Percentiles rank a stretch among this genome's conserved stretches.
These are phyloP conservation scores for Tylopilus vinaceipallidus DNA, from an alignment of 768 basidiomycete species.

Conservation along the genomic window DNA sequence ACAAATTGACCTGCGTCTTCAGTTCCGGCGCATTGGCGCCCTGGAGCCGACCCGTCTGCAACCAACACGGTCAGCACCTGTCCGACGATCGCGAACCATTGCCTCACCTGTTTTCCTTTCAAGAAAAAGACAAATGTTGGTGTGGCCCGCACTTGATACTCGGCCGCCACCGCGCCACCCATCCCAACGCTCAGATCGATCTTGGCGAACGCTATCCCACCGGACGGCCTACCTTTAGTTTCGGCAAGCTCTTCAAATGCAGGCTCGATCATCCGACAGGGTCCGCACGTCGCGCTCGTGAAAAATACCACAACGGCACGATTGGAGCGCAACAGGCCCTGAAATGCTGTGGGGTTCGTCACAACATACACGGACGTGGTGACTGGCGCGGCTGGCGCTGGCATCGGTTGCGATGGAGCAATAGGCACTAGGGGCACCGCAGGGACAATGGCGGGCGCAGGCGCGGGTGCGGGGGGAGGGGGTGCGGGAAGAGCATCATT, in stretches of 20 bases:
- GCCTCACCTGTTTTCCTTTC: slow-evolving; percentile 65
- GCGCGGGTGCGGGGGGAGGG: slow-evolving; percentile 2
- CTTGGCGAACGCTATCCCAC: slow-evolving; percentile 74
- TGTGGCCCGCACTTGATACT: slow-evolving; percentile 70
- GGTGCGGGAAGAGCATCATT: background rate
- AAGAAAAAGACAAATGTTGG: slow-evolving; percentile 91
- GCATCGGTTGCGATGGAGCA: slow-evolving; percentile 23
- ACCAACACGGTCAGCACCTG: background rate
- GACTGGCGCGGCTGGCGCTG: slow-evolving; percentile 44
- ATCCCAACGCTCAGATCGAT: slow-evolving; percentile 76
- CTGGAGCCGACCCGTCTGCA: slow-evolving; percentile 65
- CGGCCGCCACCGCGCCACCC: slow-evolving; percentile 55
- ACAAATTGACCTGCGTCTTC: slow-evolving; percentile 66
- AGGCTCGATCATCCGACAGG: slow-evolving; percentile 83
- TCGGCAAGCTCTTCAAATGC: slow-evolving; percentile 76
- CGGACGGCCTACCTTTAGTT: slow-evolving; percentile 47
- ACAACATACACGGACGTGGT: slow-evolving; percentile 65
- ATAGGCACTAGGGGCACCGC: slow-evolving; percentile 12
- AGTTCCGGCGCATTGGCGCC: slow-evolving; percentile 72
- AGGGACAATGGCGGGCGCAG: too few species aligned
- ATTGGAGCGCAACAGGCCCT: slow-evolving; percentile 60
- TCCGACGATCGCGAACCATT: slow-evolving; percentile 1
- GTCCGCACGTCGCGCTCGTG: slow-evolving; percentile 71
- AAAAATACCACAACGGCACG: slow-evolving; percentile 79
- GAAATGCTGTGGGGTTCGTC: slow-evolving; percentile 75